phyloP scores from a whole-genome alignment of 2,329 filamentous ascomycete species.

The Pseudogymnoascus sp. region DNA sequence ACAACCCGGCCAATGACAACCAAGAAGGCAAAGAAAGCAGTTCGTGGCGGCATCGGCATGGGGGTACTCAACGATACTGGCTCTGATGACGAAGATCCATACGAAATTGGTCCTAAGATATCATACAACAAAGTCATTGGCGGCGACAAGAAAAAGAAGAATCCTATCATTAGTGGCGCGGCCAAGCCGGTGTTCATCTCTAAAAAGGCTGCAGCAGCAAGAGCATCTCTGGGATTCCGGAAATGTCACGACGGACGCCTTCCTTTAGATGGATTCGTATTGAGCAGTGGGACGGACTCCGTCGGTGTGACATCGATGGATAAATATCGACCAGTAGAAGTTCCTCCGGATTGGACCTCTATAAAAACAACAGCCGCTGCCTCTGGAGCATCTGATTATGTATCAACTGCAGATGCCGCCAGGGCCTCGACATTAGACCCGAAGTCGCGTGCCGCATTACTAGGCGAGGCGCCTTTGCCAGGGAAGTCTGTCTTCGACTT shows the following conservation, averaged over 20 bases:
- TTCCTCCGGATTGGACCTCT: conserved; percentile 69
- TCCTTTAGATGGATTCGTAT: conserved; percentile 71
- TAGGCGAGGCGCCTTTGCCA: conserved; percentile 74
- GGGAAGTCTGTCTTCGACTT: conserved; percentile 96
- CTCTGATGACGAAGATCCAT: conserved; percentile 91
- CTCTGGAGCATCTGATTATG: conserved; percentile 37
- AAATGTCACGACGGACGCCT: conserved; percentile 79
- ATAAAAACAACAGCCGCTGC: conserved; percentile 38
- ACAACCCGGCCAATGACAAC: conserved; percentile 14
- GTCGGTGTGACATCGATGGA: conserved; percentile 34
- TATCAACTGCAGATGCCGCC: conserved; percentile 69
- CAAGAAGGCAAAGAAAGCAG: conserved; percentile 46
- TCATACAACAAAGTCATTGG: conserved; percentile 78
- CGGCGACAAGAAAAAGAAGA: conserved; percentile 72
- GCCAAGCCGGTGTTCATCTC: conserved; percentile 69
- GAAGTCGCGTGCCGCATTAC: conserved; percentile 65
- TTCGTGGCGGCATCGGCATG: conserved; percentile 69
- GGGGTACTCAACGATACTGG: conserved; percentile 87
- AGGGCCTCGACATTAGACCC: conserved; percentile 70
- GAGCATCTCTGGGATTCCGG: conserved; percentile 40
- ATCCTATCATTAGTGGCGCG: conserved; percentile 50
- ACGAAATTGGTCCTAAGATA: conserved; percentile 84
- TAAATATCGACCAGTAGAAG: conserved; percentile 56
- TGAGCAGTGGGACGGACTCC: conserved; percentile 49
- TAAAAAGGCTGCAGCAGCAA: conserved; percentile 48